Conservation (phyloP, 768 basidiomycete genomes). For the Collybia sordida region DNA sequence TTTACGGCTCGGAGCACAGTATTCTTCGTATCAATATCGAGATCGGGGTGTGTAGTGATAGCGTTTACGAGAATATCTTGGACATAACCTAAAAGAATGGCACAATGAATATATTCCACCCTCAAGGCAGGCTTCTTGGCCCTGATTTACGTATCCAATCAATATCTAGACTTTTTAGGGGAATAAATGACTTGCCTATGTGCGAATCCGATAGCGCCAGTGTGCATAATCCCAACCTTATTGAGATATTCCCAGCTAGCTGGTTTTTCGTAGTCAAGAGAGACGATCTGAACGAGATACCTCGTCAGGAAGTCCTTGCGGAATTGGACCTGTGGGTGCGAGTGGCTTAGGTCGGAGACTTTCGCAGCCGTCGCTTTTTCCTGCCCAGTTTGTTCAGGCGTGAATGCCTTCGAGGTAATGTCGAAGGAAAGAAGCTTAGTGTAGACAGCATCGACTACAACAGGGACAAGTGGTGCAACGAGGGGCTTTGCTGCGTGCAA, state of each 20-base stretch:
- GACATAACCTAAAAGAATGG: conserved; percentile 43
- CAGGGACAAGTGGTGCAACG: conserved; percentile 42
- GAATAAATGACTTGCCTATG: conserved; percentile 30
- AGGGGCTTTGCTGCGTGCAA: conserved; percentile 38
- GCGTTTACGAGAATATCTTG: conserved; percentile 42
- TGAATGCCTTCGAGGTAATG: conserved; percentile 38
- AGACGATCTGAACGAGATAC: conserved; percentile 36
- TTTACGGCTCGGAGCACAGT: conserved; percentile 41
- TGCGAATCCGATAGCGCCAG: conserved; percentile 41
- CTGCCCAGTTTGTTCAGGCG: conserved; percentile 40
- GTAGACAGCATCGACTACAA: conserved; percentile 45
- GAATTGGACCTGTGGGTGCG: conserved; percentile 47
- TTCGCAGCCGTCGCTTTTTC: conserved; percentile 35
- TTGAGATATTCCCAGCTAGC: conserved; percentile 46
- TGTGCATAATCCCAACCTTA: conserved; percentile 52
- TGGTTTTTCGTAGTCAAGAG: conserved; percentile 41
- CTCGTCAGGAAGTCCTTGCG: conserved; percentile 38
- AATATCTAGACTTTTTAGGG: neutral
- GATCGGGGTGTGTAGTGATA: conserved; percentile 38
- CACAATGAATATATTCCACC: conserved; percentile 39
- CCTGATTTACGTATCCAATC: conserved; percentile 8
- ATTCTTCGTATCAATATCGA: conserved; percentile 34
- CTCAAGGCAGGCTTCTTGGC: conserved; percentile 29
- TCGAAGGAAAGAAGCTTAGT: conserved; percentile 44
- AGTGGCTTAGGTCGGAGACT: conserved; percentile 37